Evolutionary conservation across 1,139 yeast species (phyloP), one percentile per base, ranked within the genome.

Genomic region (Lodderomyces jiufengensis): DNA sequence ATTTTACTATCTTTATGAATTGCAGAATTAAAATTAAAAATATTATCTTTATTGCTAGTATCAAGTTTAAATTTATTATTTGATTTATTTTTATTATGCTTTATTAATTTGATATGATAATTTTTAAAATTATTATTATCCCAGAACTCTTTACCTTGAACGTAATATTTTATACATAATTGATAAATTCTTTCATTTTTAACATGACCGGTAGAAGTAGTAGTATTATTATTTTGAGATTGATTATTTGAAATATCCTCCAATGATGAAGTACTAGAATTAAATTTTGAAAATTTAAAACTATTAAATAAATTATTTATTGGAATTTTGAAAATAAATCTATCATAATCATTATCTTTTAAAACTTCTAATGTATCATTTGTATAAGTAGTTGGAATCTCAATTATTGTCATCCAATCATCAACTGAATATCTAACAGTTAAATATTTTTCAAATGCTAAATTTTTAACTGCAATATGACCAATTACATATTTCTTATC

Each of bases 321-420:
- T 0, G 77, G 70, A 16, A 79, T 65, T 44, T 69, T 70, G 54
- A 80, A 79, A n/a, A 63, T 57, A 48, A 80, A 75, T 27, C 86
- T 58, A 51, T 79, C 85, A 51, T 78, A 79, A 37, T 66, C 56
- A 39, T 78, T 63, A 18, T 61, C 52, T 41, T 66, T 68, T 51
- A 78, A 59, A 8, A 72, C 63, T 31, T 72, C 63, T 6, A 88
- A 82, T 5, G 70, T 55, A 43, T 82, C 87, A 4, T 75, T 71
- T n/a, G 73, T 69, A 58, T 76, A 86, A 6, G 55, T 54, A 2
- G 94, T 83, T 24, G 78, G 79, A 22, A 82, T 73, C 52, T 84
- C 92, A 27, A 80, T 70, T 24, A 81, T 76, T 0, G 92, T 79
- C 36, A 66, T 63, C 95, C 95, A 86, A 46, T 71, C 58, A 56